Evolutionary conservation across 495 filamentous ascomycete species (phyloP).

Genomic region (Tuber calosporum): DNA sequence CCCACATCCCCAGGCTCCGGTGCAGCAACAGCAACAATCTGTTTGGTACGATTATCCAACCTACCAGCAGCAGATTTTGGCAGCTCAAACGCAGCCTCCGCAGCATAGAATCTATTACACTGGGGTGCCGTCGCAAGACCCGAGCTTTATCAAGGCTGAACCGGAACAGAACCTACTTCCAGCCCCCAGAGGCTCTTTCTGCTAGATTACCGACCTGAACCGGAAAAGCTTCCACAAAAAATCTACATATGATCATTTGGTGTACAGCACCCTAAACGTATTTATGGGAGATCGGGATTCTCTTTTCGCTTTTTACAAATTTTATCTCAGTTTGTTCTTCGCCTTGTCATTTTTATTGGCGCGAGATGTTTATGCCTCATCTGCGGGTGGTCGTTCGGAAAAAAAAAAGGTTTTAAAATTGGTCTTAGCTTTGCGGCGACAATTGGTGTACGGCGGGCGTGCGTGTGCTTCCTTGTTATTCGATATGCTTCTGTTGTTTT

Average conservation of each 20-base stretch:
- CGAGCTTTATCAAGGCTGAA: constrained; percentile 39
- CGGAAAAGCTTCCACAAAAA: background rate
- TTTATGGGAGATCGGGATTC: constrained; percentile 27
- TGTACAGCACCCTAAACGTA: constrained; percentile 34
- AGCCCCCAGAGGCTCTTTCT: constrained; percentile 37
- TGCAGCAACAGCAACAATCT: constrained; percentile 32
- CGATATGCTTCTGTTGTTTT: constrained; percentile 32
- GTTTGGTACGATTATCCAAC: constrained; percentile 41
- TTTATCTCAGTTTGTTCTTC: constrained; percentile 31
- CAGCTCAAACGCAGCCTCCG: constrained; percentile 37
- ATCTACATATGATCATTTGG: constrained; percentile 8
- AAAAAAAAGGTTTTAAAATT: constrained; percentile 38
- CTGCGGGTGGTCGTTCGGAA: constrained; percentile 32
- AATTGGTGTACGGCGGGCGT: constrained; percentile 38
- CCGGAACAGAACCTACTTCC: constrained; percentile 37
- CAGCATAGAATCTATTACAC: constrained; percentile 34
- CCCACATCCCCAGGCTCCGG: constrained; percentile 29
- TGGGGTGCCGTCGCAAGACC: constrained; percentile 23
- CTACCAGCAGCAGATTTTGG: constrained; percentile 36
- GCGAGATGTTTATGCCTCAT: constrained; percentile 16
- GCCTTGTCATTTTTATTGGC: constrained; percentile 30
- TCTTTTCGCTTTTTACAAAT: constrained; percentile 35
- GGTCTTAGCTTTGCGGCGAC: constrained; percentile 39
- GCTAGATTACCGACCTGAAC: constrained; percentile 15
- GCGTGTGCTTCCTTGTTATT: constrained; percentile 33